Evolutionary conservation across 2,329 filamentous ascomycete genomes (phyloP), one percentile per base, ranked within the genome.

Genomic region (Pseudogymnoascus sp.): DNA sequence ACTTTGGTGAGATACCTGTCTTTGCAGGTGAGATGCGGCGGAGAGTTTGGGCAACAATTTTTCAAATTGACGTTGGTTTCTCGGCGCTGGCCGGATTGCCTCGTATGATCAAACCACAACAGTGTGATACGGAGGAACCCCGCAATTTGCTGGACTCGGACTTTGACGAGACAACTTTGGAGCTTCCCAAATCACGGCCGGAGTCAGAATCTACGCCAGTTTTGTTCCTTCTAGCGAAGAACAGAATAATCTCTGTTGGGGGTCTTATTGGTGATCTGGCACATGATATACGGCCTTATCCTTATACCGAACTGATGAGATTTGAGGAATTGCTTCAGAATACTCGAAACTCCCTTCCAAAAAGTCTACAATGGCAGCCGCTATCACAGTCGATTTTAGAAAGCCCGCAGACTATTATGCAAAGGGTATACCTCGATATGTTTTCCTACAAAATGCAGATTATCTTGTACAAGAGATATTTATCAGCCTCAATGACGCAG

Each of bases 11-110:
- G 12, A 82, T 95, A 56, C 83, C 86, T 1, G 86, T 88, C 5
- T 93, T 90, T 68, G 84, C 91, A 75, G 90, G 84, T 78, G 90
- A 95, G 77, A 93, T 89, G 84, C 80, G 87, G 67, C 79, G 86
- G 37, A 78, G 87, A 65, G 80, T 84, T 3, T 89, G 87, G 90
- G 84, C 87, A 6, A 80, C 90, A 61, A 81, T 95, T 40, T 82
- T 88, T 62, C 88, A 90, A 76, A 81, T 84, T 28, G 90, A 95
- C 72, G 80, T 90, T 9, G 80, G 92, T 63, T 91, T 93, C 70
- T 93, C 90, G 0, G 88, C 90, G 65, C 88, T 91, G 70, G 79
- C 84, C 65, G 82, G 82, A 12, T 67, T 84, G 23, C 80, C 80
- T 21, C 77, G 77, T 3, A 91, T 93, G 82, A 87, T 93, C 25